Evolutionary conservation across 2,329 filamentous ascomycete species (phyloP).

Genomic region (Colletotrichum simmondsii): DNA sequence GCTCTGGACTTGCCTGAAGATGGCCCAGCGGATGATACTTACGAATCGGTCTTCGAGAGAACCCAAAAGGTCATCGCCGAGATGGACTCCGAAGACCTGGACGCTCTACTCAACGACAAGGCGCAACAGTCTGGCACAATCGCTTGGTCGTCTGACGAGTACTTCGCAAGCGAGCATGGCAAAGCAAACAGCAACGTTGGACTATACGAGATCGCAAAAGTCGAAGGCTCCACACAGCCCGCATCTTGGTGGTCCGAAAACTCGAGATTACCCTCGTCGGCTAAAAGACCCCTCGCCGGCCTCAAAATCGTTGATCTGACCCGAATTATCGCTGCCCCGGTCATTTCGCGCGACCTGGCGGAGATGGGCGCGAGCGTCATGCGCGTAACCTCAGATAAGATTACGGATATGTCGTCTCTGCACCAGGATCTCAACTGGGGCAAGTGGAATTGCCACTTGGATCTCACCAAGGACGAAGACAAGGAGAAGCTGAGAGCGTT

Average conservation of each 20-base stretch:
- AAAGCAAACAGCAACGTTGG: slow-evolving; percentile 35
- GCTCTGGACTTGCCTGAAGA: slow-evolving; percentile 34
- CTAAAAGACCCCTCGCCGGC: slow-evolving; percentile 54
- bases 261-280: slow-evolving; percentile 39
- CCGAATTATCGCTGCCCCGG: slow-evolving; percentile 59
- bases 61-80: slow-evolving; percentile 33
- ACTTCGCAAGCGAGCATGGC: slow-evolving; percentile 41
- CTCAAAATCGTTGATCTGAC: slow-evolving; percentile 60
- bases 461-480: slow-evolving; percentile 45
- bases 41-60: slow-evolving; percentile 35
- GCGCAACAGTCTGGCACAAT: slow-evolving; percentile 42
- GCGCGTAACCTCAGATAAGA: slow-evolving; percentile 50
- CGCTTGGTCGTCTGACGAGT: slow-evolving; percentile 40
- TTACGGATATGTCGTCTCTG: slow-evolving; percentile 52
- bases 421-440: slow-evolving; percentile 61
- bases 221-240: slow-evolving; percentile 39
- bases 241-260: slow-evolving; percentile 54
- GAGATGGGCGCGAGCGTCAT: slow-evolving; percentile 60
- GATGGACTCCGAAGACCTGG: slow-evolving; percentile 37
- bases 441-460: slow-evolving; percentile 57
- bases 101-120: slow-evolving; percentile 37
- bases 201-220: slow-evolving; percentile 39
- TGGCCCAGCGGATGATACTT: slow-evolving; percentile 38
- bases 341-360: slow-evolving; percentile 52
- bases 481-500: slow-evolving; percentile 41